Evolutionary conservation across 371 early-diverging fungal genomes (phyloP).

Genomic region (Circinella minor): DNA sequence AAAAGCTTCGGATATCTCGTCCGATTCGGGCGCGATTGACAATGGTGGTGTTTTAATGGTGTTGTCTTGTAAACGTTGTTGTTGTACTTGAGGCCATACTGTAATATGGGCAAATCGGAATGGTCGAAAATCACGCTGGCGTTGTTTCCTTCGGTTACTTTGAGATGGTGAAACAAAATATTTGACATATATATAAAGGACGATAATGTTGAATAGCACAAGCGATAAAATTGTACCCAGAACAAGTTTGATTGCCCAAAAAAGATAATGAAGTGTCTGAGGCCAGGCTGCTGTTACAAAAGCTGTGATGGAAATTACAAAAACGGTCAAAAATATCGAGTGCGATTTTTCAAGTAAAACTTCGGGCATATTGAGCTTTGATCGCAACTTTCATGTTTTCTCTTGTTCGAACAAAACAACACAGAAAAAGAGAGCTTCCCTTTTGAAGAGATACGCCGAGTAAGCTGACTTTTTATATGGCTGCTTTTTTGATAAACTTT

Average conservation of each 20-base stretch:
- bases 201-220: constrained; percentile 34
- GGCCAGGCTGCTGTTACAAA: constrained; percentile 9
- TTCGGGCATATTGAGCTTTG: constrained; percentile 5
- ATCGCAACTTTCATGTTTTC: constrained; percentile 13
- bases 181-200: constrained; percentile 45
- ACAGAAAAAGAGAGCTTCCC: background rate
- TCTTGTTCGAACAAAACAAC: background rate
- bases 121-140: constrained; percentile 27
- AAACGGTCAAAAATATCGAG: background rate
- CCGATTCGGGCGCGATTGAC: constrained; percentile 11
- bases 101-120: constrained; percentile 26
- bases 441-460: background rate
- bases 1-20: constrained; percentile 46
- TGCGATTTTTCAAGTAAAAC: constrained; percentile 13
- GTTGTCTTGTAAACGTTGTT: constrained; percentile 22
- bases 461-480: background rate
- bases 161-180: constrained; percentile 33
- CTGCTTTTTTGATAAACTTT: too few relatives aligned
- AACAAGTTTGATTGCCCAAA: constrained; percentile 12
- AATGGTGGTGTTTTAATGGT: constrained; percentile 1
- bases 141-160: constrained; percentile 3
- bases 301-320: constrained; percentile 2
- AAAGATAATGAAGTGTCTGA: constrained; percentile 1
- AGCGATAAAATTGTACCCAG: constrained; percentile 13
- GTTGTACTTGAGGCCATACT: constrained; percentile 25